Base-by-base conservation (phyloP, 352 stramenopile genomes). In the Pythium volutum region DNA sequence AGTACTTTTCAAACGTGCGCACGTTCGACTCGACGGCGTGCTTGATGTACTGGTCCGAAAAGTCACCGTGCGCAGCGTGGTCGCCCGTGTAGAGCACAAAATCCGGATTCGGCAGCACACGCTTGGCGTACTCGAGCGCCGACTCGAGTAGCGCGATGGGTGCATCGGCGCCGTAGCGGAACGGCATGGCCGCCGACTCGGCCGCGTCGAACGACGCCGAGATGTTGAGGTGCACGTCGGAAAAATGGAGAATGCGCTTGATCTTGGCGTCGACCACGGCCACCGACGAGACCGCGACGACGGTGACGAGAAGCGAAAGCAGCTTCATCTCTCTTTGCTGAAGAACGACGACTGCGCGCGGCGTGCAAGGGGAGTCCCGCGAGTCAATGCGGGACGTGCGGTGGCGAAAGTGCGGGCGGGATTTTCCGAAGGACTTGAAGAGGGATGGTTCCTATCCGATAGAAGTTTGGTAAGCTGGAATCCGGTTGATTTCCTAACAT, bases 11-110 rank as follows among this genome's bases (percentile, higher is more conserved):
- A 31, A 95, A 76, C 5, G 62, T 72, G 10, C 67, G 59, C 10
- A 95, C 77, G 47, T 91, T 91, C 22, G 59, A 76, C 63, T 84
- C 71, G 29, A 95, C 77, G 2, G 72, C 78, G 39, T 74, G 70
- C 8, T 75, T 69, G 54, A 93, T 69, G 59, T 81, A 91, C 29
- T 76, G 69, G 62, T 89, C 78, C 27, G 72, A 76, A 57, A 83
- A 87, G 12, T 73, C 2, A 0, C 81, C 80, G 60, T 96, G 87
- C 11, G 71, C 79, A 3, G 73, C 81, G 62, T 89, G 76, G 60
- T 96, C 87, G 16, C 87, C 87, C 23, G 87, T 94, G 63, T 90
- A 93, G 39, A 96, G 58, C 46, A 96, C 79, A 18, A 94, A 50
- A 20, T 92, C 77, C 0, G 87, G 87, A 8, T 84, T 50, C 12